A percentile compares a stretch with the other conserved stretches of the same genome.
Conservation (phyloP, 495 filamentous ascomycete genomes). For the Penicillium flavigenum region DNA sequence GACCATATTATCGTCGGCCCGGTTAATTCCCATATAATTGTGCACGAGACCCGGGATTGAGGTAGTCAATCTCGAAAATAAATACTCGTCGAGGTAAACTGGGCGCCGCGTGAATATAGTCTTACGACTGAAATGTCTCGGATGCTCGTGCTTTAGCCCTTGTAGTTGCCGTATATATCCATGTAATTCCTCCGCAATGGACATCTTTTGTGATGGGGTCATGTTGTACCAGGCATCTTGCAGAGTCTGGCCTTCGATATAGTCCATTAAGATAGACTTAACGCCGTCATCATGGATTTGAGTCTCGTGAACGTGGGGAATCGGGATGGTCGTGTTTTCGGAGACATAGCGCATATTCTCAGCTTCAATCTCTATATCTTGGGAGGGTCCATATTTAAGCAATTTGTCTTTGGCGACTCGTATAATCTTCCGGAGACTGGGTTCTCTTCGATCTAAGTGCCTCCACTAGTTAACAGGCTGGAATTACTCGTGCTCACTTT, state of each 20-base stretch:
- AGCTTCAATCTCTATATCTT: conserved; percentile 1
- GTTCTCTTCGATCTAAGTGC: neutral
- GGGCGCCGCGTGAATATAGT: neutral
- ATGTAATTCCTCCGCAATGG: neutral
- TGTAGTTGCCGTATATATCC: conserved; percentile 7
- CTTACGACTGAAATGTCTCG: neutral
- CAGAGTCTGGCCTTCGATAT: conserved; percentile 5
- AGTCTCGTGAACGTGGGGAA: neutral
- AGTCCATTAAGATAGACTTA: conserved; percentile 5
- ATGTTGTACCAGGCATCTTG: conserved; percentile 3
- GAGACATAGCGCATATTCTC: conserved; percentile 7
- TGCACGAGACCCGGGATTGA: neutral
- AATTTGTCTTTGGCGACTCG: conserved; percentile 2
- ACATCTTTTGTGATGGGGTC: conserved; percentile 3
- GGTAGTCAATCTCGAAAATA: neutral
- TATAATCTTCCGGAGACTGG: neutral
- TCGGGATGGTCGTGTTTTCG: conserved; percentile 1
- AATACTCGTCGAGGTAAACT: neutral
- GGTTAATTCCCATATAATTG: neutral
- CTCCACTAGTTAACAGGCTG: neutral
- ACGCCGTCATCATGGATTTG: neutral
- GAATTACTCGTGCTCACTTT: neutral
- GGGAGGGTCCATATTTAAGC: conserved; percentile 2
- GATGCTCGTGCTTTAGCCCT: neutral
- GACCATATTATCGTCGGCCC: neutral